Percentiles rank a stretch among this genome's conserved stretches.
phyloP scores from a whole-genome alignment of 2,329 filamentous ascomycete genomes.

The Chaetomiaceae sp. region DNA sequence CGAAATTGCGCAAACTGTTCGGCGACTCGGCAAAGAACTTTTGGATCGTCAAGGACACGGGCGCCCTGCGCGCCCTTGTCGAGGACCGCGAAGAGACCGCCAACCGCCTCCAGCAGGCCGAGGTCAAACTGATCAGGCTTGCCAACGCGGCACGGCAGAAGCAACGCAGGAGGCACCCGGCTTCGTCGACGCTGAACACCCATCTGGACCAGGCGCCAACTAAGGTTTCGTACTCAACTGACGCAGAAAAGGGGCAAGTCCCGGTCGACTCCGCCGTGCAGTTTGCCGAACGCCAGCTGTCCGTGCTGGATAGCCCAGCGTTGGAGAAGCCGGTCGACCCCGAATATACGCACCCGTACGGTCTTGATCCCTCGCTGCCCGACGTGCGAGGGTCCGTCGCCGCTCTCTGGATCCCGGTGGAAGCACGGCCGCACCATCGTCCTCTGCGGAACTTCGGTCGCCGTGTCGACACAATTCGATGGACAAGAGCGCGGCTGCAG shows the following conservation, averaged over 20 bases:
- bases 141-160: slow-evolving; percentile 60
- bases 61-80: slow-evolving; percentile 69
- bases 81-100: slow-evolving; percentile 68
- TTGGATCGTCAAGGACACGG: slow-evolving; percentile 74
- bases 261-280: slow-evolving; percentile 7
- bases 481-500: slow-evolving; percentile 62
- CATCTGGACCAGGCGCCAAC: slow-evolving; percentile 3
- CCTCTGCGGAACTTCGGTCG: slow-evolving; percentile 58
- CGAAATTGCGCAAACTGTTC: slow-evolving; percentile 69
- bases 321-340: slow-evolving; percentile 38
- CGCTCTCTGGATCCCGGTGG: slow-evolving; percentile 59
- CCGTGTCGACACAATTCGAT: slow-evolving; percentile 86
- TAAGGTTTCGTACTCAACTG: slow-evolving; percentile 7
- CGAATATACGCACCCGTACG: slow-evolving; percentile 31
- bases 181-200: background rate
- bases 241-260: slow-evolving; percentile 19
- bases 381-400: slow-evolving; percentile 48
- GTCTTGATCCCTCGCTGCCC: slow-evolving; percentile 25
- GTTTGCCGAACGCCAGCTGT: slow-evolving; percentile 16
- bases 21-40: slow-evolving; percentile 71
- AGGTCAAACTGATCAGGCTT: slow-evolving; percentile 72
- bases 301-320: slow-evolving; percentile 15
- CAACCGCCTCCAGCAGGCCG: slow-evolving; percentile 73
- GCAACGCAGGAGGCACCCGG: slow-evolving; percentile 24
- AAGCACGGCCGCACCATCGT: slow-evolving; percentile 65